Conservation (phyloP, 2,329 filamentous ascomycete genomes). For the Cadophora malorum region DNA sequence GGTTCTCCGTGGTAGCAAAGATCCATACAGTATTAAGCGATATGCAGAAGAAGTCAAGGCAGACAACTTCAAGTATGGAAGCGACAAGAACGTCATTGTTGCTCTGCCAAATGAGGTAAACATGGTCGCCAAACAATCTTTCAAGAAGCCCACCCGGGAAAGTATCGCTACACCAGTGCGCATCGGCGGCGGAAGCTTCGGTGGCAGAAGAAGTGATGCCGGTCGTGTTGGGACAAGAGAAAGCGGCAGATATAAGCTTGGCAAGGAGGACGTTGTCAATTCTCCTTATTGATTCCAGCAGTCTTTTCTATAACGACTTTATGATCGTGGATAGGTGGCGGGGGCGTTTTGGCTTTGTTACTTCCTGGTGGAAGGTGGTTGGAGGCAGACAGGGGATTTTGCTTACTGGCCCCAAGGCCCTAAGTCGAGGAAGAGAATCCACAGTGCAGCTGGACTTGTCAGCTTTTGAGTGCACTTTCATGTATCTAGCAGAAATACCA, state of each 20-base stretch:
- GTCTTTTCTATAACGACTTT: slow-evolving; percentile 21
- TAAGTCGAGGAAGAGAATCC: not conserved
- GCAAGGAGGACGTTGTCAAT: slow-evolving; percentile 84
- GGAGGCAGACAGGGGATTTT: not conserved
- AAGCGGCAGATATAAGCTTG: slow-evolving; percentile 74
- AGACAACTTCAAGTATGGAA: slow-evolving; percentile 97
- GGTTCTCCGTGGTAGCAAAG: slow-evolving; percentile 78
- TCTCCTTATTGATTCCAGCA: slow-evolving; percentile 56
- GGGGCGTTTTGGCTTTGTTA: slow-evolving; percentile 27
- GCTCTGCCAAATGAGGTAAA: slow-evolving; percentile 97
- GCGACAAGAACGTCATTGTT: slow-evolving; percentile 97
- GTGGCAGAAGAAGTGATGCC: slow-evolving; percentile 52
- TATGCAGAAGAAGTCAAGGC: slow-evolving; percentile 96
- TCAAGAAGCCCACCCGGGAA: slow-evolving; percentile 89
- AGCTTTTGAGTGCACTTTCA: slow-evolving; percentile 32
- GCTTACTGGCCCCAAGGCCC: not conserved
- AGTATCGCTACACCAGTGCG: slow-evolving; percentile 72
- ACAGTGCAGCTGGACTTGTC: slow-evolving; percentile 36
- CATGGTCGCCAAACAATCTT: slow-evolving; percentile 87
- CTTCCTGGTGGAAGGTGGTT: not conserved
- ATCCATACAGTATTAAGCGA: slow-evolving; percentile 95
- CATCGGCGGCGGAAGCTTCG: slow-evolving; percentile 51
- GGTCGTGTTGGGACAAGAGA: slow-evolving; percentile 59
- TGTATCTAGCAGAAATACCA: slow-evolving; percentile 36
- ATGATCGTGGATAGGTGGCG: slow-evolving; percentile 22